These are phyloP conservation scores for Fabrea salina DNA, from an alignment of 169 alveolate genomes.

Conservation along the genomic window DNA sequence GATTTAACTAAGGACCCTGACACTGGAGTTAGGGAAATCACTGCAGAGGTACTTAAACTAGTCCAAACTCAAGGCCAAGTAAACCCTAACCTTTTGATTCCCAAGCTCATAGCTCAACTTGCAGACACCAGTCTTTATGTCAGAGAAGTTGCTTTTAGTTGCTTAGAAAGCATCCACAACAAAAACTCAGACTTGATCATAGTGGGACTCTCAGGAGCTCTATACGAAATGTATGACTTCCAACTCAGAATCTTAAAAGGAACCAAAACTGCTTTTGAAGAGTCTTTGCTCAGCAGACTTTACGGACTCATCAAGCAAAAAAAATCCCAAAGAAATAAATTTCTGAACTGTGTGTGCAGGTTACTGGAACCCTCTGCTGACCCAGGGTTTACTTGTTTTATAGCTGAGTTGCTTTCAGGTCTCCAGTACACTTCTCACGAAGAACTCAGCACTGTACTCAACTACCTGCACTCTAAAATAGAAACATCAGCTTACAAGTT, in stretches of 20 bases:
- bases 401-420: not conserved
- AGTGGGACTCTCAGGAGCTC: not conserved
- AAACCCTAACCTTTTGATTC: not conserved
- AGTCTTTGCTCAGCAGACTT: not conserved
- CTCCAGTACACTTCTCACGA: not conserved
- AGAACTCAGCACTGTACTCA: not conserved
- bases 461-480: not conserved
- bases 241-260: not conserved
- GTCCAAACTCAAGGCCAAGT: not conserved
- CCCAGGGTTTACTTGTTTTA: not conserved
- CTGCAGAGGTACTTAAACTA: conserved; percentile 11
- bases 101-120: not conserved
- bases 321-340: not conserved
- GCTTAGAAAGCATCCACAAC: not conserved
- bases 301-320: not conserved
- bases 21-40: conserved; percentile 13
- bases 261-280: not conserved
- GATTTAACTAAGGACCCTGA: not conserved
- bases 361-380: not conserved
- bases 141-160: not conserved
- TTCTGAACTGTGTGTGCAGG: not conserved
- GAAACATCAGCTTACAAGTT: not conserved
- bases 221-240: not conserved
- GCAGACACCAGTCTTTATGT: not conserved
- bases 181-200: not conserved